Evolutionary conservation across 352 stramenopile species (phyloP).

Genomic region (Phytophthora citricola): DNA sequence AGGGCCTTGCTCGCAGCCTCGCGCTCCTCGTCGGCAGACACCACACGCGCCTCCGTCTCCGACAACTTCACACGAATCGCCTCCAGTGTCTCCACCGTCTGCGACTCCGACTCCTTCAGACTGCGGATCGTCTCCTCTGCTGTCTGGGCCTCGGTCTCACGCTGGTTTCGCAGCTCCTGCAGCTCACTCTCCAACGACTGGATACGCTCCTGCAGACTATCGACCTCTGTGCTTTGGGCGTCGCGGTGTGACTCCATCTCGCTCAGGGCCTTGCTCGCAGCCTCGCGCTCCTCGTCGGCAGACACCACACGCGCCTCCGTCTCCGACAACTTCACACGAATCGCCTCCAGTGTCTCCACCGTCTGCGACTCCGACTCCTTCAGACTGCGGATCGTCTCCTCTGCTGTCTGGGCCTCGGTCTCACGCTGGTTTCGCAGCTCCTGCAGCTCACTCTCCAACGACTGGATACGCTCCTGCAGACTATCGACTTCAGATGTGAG

Average conservation of each 20-base stretch:
- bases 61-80: constrained; percentile 26
- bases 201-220: constrained; percentile 12
- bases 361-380: constrained; percentile 26
- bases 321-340: constrained; percentile 32
- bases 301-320: constrained; percentile 21
- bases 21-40: constrained; percentile 25
- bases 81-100: constrained; percentile 21
- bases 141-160: constrained; percentile 12
- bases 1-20: constrained; percentile 23
- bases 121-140: constrained; percentile 26
- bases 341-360: constrained; percentile 23
- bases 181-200: constrained; percentile 28
- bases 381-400: constrained; percentile 31
- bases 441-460: constrained; percentile 29
- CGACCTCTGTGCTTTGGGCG: constrained; percentile 20
- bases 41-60: constrained; percentile 21
- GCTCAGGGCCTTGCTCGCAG: constrained; percentile 21
- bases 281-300: constrained; percentile 28
- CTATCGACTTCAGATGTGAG: background rate
- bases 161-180: constrained; percentile 26
- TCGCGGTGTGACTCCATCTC: constrained; percentile 28
- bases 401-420: constrained; percentile 19
- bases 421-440: constrained; percentile 28
- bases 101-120: constrained; percentile 21
- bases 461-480: constrained; percentile 8